Conservation (phyloP, 2,329 filamentous ascomycete species). For the Colletotrichum navitas region DNA sequence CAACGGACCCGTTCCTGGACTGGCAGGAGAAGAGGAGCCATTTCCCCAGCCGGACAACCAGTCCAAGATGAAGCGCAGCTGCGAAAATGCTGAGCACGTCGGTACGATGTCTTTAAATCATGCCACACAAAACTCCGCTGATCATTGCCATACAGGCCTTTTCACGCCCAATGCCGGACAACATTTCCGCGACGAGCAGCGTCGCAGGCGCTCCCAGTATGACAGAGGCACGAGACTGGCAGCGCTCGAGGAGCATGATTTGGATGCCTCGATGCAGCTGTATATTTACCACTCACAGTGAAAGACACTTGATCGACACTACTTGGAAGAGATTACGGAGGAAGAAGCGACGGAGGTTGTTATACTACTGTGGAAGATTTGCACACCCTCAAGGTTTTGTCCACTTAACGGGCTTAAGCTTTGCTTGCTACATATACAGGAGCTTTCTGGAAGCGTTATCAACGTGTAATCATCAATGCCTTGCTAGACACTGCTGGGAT, state of each 20-base stretch:
- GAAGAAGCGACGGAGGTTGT: neutral
- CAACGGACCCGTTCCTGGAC: slow-evolving; percentile 61
- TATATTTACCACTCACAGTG: slow-evolving; percentile 43
- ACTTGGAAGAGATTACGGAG: slow-evolving; percentile 7
- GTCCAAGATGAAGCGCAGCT: slow-evolving; percentile 88
- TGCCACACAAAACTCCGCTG: neutral
- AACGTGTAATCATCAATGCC: slow-evolving; percentile 37
- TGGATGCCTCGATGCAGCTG: slow-evolving; percentile 58
- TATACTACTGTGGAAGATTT: slow-evolving; percentile 4
- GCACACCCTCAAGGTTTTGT: slow-evolving; percentile 14
- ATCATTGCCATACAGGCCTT: slow-evolving; percentile 65
- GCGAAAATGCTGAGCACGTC: slow-evolving; percentile 87
- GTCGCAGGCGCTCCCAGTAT: slow-evolving; percentile 81
- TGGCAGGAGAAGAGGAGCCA: slow-evolving; percentile 77
- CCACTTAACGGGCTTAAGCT: slow-evolving; percentile 25
- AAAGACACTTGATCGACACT: slow-evolving; percentile 43
- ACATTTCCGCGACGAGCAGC: slow-evolving; percentile 80
- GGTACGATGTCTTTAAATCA: slow-evolving; percentile 64
- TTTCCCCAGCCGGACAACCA: slow-evolving; percentile 87
- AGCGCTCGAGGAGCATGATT: slow-evolving; percentile 73
- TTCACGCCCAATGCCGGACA: slow-evolving; percentile 85
- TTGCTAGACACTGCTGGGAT: slow-evolving; percentile 36
- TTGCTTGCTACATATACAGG: slow-evolving; percentile 38
- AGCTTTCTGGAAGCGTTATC: slow-evolving; percentile 36
- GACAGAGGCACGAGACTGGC: slow-evolving; percentile 84